Evolutionary conservation across 2,329 filamentous ascomycete species (phyloP).

Genomic region (Colletotrichum truncatum): DNA sequence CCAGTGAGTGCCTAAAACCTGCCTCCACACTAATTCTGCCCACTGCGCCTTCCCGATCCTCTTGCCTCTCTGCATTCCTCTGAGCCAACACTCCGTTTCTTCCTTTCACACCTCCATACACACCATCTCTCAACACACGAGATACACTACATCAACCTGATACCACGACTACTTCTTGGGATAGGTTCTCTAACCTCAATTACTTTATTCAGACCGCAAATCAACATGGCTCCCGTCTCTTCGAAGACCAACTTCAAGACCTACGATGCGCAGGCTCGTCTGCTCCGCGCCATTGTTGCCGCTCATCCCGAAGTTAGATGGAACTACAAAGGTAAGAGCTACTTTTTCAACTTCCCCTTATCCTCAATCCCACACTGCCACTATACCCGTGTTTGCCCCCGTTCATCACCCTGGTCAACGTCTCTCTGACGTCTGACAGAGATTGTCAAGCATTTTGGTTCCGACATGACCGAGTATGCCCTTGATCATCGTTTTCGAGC

Average conservation of each 20-base stretch:
- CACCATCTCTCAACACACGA: background rate
- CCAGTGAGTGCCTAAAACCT: slow-evolving; percentile 1
- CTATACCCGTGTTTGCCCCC: too few species aligned
- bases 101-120: background rate
- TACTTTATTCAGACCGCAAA: background rate
- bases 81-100: background rate
- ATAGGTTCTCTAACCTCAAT: background rate
- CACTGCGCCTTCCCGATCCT: background rate
- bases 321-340: slow-evolving; percentile 67
- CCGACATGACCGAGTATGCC: slow-evolving; percentile 56
- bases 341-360: background rate
- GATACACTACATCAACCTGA: too few species aligned
- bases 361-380: too few species aligned
- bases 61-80: background rate
- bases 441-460: slow-evolving; percentile 57
- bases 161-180: too few species aligned
- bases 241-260: slow-evolving; percentile 65
- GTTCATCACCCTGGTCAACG: background rate
- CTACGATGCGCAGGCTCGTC: slow-evolving; percentile 67
- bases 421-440: slow-evolving; percentile 43
- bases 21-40: background rate
- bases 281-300: slow-evolving; percentile 69
- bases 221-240: slow-evolving; percentile 52
- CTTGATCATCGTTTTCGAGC: slow-evolving; percentile 63
- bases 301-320: slow-evolving; percentile 63